Base-by-base conservation (phyloP, 2,329 filamentous ascomycete species). In the Penicillium sp. region DNA sequence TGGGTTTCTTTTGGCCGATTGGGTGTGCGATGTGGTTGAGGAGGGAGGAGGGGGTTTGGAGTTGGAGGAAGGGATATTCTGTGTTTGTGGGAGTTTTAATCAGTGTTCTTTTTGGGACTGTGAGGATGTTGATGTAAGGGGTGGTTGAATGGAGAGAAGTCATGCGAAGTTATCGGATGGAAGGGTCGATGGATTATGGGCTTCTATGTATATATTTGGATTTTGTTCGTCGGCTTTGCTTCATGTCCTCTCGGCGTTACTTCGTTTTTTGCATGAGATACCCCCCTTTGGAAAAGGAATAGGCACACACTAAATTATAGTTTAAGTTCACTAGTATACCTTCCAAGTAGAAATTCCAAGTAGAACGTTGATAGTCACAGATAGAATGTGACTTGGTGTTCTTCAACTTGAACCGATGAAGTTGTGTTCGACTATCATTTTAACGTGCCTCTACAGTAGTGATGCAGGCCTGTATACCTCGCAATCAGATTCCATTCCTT, bases 1-100 rank as follows among this genome's bases (percentile, higher is more conserved):
- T 95, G 70, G 95, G 95, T 0, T 99, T 98, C 81, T 90, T 99
- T 75, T 98, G 94, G 87, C 95, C 95, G 4, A 77, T 98, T 10
- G 94, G 92, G 0, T 93, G 91, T 70, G 81, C 94, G 59, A 87
- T 89, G 55, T 97, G 93, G 92, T 80, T 96, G 53, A 84, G 94
- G 66, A 84, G 93, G 61, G 92, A 97, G 76, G 91, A 95, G 60
- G 93, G 91, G 0, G 88, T 98, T 61, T 96, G 93, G 87, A 90
- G 88, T 62, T 87, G 90, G 71, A 83, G 93, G 70, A 90, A 92
- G 81, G 89, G 89, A 93, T 74, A 86, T 97, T 69, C 94, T 68
- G 92, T 98, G 16, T 87, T 91, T 55, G 89, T 93, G 48, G 95
- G 95, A 0, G 87, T 97, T 22, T 75, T 93, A 62, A 82, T 98